Evolutionary conservation across 331 rosid genomes (phyloP), one percentile per base, ranked within the genome.

Genomic region (Pyrus hybrid): DNA sequence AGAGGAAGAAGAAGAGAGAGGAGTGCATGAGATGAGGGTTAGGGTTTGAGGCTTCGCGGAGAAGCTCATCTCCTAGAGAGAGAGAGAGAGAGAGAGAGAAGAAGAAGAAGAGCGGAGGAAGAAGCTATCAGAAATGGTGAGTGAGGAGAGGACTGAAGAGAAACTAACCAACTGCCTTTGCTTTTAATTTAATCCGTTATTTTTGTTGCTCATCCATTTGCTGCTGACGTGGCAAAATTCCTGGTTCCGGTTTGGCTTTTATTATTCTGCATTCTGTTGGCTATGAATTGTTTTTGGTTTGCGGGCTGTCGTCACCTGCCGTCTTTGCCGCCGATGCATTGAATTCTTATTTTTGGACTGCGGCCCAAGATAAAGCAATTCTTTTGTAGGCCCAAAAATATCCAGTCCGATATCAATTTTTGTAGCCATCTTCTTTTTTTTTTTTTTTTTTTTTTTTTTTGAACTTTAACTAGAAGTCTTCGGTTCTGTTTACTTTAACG

Each of bases 61-160:
- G 86, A 90, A 76, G 82, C 85, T 75, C 76, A 89, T 79, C 53
- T 87, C 93, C 93, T 83, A 81, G 77, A 87, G 43, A 66, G 62
- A 56, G 7, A 45, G 53, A 18, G 53, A 21, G 47, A 13, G 18
- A 13, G 6, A 1, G 53, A 2, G 0, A 66, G 57, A 47, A 6
- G 47, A 28, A 25, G 79, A 66, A 65, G 70, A 54, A 8, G 35
- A 14, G 64, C 33, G 45, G 9, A 51, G 20, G 66, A 45, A 71
- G 30, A 33, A 29, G 60, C 11, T 43, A 26, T 63, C 18, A 45
- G 53, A 45, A 45, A 45, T 13, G 51, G 71, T 63, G 71, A 37
- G 77, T 35, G 80, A 71, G n/a, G 14, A 74, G 47, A 71, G 64
- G 78, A 70, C n/a, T 56, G 29, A 61, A 63, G 85, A 69, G 81